phyloP scores from a whole-genome alignment of 768 basidiomycete genomes.

The Agrocybe chaxingu region DNA sequence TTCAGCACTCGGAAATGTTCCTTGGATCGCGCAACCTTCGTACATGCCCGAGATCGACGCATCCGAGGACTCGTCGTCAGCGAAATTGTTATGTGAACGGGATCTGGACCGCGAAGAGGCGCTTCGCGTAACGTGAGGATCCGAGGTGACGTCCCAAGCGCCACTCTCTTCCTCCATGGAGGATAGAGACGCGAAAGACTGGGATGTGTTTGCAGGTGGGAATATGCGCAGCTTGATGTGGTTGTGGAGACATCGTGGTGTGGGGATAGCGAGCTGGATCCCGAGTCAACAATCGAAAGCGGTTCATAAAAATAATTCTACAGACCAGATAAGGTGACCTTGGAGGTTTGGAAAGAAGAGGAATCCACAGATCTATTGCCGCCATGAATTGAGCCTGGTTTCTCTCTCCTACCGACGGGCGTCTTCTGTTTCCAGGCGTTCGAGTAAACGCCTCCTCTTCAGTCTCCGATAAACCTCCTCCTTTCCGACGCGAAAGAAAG shows the following conservation, averaged over 20 bases:
- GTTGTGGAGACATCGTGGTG: conserved; percentile 76
- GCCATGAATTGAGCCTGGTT: conserved; percentile 74
- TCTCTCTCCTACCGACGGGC: conserved; percentile 57
- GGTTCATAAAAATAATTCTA: conserved; percentile 4
- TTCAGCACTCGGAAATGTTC: conserved; percentile 76
- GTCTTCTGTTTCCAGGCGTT: conserved; percentile 35
- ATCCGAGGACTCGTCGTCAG: conserved; percentile 82
- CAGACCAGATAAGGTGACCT: conserved; percentile 72
- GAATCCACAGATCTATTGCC: conserved; percentile 74
- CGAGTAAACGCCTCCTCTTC: conserved; percentile 25
- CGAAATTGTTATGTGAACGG: conserved; percentile 66
- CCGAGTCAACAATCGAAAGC: neutral
- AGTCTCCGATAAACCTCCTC: conserved; percentile 16
- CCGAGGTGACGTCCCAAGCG: conserved; percentile 74
- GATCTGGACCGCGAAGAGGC: conserved; percentile 47
- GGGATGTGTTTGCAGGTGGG: conserved; percentile 48
- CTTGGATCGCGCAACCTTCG: conserved; percentile 67
- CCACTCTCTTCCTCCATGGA: conserved; percentile 69
- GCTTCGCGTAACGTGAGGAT: conserved; percentile 68
- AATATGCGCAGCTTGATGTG: conserved; percentile 73
- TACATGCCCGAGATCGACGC: conserved; percentile 53
- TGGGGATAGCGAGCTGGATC: conserved; percentile 68
- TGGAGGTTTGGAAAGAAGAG: conserved; percentile 64
- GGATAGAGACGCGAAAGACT: conserved; percentile 72
- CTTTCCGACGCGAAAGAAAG: conserved; percentile 36